Percentiles rank a stretch among this genome's conserved stretches.
These are phyloP conservation scores for Ormosia emarginata DNA, from an alignment of 306 rosid species.

Conservation along the genomic window DNA sequence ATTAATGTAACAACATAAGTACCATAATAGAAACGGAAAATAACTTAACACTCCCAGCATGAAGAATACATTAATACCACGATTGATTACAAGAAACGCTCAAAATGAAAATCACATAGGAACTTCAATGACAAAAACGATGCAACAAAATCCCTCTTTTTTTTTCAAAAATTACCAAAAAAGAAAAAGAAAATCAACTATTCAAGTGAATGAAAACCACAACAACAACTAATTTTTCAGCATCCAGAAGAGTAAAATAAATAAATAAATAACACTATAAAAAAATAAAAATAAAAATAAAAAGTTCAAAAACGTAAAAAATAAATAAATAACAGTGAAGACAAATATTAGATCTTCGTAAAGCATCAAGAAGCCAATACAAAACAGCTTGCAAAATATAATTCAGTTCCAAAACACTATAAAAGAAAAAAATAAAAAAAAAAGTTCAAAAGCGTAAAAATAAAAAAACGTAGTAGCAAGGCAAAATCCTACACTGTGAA, in stretches of 20 bases:
- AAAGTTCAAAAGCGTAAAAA: background rate
- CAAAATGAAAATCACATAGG: background rate
- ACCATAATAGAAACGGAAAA: background rate
- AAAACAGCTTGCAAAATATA: background rate
- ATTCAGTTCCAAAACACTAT: background rate
- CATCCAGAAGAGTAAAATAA: background rate
- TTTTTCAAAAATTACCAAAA: background rate
- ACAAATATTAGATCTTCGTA: conserved; percentile 32
- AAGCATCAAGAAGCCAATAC: background rate
- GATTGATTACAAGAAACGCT: background rate
- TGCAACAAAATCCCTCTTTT: background rate
- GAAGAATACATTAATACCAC: background rate
- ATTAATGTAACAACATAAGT: conserved; percentile 18
- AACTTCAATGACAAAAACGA: background rate
- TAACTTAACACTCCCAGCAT: background rate
- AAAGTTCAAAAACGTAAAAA: background rate
- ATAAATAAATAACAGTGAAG: background rate
- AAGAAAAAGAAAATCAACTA: background rate
- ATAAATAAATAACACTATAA: background rate
- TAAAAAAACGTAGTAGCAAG: background rate
- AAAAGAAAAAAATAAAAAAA: background rate
- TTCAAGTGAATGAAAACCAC: background rate
- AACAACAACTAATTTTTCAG: background rate
- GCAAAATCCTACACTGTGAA: background rate
- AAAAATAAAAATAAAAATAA: too few relatives aligned